Base-by-base conservation (phyloP, 2,329 filamentous ascomycete genomes). In the Colletotrichum musae region DNA sequence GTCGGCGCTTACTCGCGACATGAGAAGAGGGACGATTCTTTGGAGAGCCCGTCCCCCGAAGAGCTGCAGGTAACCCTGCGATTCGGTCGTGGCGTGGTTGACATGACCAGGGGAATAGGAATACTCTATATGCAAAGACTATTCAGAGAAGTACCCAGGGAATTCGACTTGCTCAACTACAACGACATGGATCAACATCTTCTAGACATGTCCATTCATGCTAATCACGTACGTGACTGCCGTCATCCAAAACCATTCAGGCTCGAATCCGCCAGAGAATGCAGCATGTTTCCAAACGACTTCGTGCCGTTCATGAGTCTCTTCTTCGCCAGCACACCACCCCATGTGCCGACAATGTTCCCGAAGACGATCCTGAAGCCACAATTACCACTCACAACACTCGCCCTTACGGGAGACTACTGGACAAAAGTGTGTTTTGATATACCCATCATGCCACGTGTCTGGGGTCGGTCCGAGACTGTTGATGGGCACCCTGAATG, bases 401-500 rank as follows among this genome's bases (percentile, higher is more conserved):
- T 18, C 16, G 45, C 16, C 5, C 45, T 47, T 5, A 13, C 3
- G 4, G 45, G 48, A 4, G 9, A 21, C 18, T 9, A 12, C 13
- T 47, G 45, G 45, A 1, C 4, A 5, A 7, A 10, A 10, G 4
- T 10, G 32, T 9, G 2, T 10, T 6, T 36, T 7, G 7, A 3
- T 9, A 10, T 3, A 2, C 10, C 10, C 7, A 10, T 10, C 32
- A 7, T 10, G 32, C 32, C 32, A 10, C 1, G 10, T 10, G 7
- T 36, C 32, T 36, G 7, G 32, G 10, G 32, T 10, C 10, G 32
- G 7, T 10, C 32, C 32, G 7, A 10, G 32, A 10, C 7, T 10
- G 4, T 2, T 9, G 1, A 2, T 10, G 32, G 1, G 9, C 9
- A 9, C 0, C 4, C 32, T 2, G 21, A 24, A 4, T 36, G 32